Conservation (phyloP, 2,329 filamentous ascomycete genomes). For the Pseudogymnoascus pannorum region DNA sequence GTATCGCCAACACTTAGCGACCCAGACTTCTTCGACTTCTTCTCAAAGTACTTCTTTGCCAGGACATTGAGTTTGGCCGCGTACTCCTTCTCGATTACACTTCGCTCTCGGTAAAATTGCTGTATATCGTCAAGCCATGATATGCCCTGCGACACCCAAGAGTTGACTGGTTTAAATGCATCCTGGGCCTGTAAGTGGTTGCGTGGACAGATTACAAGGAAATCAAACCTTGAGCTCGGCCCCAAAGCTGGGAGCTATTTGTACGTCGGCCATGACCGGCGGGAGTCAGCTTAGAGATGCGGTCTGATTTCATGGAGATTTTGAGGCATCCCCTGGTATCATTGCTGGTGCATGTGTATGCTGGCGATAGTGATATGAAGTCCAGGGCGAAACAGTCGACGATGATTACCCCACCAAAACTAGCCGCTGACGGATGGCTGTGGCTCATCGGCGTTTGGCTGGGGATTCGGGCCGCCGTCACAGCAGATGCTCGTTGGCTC, state of each 20-base stretch:
- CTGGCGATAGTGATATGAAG: not conserved
- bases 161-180: slow-evolving; percentile 91
- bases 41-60: slow-evolving; percentile 95
- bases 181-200: slow-evolving; percentile 50
- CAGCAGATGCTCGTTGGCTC: not conserved
- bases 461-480: slow-evolving; percentile 7
- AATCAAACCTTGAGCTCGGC: slow-evolving; percentile 77
- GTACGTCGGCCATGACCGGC: slow-evolving; percentile 67
- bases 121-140: slow-evolving; percentile 95
- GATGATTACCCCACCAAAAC: slow-evolving; percentile 9
- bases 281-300: slow-evolving; percentile 6
- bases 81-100: slow-evolving; percentile 94
- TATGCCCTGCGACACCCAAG: slow-evolving; percentile 85
- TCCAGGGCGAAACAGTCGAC: not conserved
- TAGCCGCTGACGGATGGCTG: slow-evolving; percentile 3
- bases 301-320: slow-evolving; percentile 7
- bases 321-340: slow-evolving; percentile 4
- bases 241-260: slow-evolving; percentile 80
- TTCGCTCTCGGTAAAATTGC: slow-evolving; percentile 92
- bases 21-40: slow-evolving; percentile 85
- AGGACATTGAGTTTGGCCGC: slow-evolving; percentile 77
- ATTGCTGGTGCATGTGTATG: slow-evolving; percentile 5
- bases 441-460: slow-evolving; percentile 1
- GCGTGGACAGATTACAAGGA: slow-evolving; percentile 10
- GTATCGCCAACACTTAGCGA: slow-evolving; percentile 88